phyloP scores from a whole-genome alignment of 164 flowering plant species.

The Nelumbo lutea region DNA sequence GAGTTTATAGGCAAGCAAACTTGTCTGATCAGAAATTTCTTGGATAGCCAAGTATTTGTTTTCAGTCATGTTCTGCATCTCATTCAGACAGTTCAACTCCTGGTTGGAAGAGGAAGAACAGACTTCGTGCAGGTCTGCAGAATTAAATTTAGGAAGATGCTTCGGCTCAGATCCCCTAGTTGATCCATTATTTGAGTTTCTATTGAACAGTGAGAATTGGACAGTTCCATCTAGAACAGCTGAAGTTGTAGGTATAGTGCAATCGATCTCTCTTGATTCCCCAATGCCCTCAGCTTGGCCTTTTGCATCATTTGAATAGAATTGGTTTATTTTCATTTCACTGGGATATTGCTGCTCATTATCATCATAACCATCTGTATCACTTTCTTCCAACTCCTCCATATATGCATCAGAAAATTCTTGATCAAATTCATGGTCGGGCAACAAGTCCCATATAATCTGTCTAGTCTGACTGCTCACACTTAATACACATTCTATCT shows the following conservation, averaged over 20 bases:
- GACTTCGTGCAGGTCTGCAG: constrained; percentile 4
- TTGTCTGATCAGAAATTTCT: constrained; percentile 63
- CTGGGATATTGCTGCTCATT: neutral
- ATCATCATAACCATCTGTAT: constrained; percentile 19
- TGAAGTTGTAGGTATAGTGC: constrained; percentile 1
- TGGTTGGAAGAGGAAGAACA: constrained; percentile 2
- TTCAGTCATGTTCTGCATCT: constrained; percentile 7
- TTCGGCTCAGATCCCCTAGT: constrained; percentile 10
- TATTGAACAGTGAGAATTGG: constrained; percentile 4
- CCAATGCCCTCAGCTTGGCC: constrained; percentile 36
- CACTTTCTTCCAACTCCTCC: constrained; percentile 55
- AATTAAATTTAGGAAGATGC: constrained; percentile 1
- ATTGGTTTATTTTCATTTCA: constrained; percentile 1
- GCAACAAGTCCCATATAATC: constrained; percentile 42
- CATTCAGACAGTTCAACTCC: constrained; percentile 13
- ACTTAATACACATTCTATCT: constrained; percentile 52
- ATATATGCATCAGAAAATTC: constrained; percentile 64
- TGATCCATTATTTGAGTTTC: constrained; percentile 5
- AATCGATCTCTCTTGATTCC: constrained; percentile 26
- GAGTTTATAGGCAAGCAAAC: constrained; percentile 55
- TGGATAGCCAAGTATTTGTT: constrained; percentile 58
- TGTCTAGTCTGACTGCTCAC: constrained; percentile 64
- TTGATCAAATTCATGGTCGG: constrained; percentile 36
- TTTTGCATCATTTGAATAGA: constrained; percentile 16
- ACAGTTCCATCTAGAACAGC: constrained; percentile 3